Conservation (phyloP, 2,329 filamentous ascomycete species). For the Fusarium penzigii region DNA sequence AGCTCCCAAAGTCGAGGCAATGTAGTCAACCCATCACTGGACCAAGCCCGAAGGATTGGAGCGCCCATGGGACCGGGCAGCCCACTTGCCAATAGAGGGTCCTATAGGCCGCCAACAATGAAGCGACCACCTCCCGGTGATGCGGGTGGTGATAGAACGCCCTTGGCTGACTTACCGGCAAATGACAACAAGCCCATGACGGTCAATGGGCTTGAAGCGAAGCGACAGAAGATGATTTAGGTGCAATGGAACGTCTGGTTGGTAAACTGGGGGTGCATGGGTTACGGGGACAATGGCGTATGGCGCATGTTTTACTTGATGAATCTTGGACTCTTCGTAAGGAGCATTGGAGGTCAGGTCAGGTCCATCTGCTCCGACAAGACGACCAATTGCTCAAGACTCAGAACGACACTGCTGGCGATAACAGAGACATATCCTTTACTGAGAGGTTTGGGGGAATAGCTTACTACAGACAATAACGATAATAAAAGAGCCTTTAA, state of each 20-base stretch:
- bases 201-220: slow-evolving; percentile 44
- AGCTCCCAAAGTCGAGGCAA: slow-evolving; percentile 39
- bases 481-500: not conserved
- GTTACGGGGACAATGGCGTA: slow-evolving; percentile 7
- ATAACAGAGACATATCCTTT: not conserved
- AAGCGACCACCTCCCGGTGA: slow-evolving; percentile 48
- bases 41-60: slow-evolving; percentile 58
- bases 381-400: not conserved
- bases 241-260: slow-evolving; percentile 1
- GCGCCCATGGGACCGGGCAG: slow-evolving; percentile 56
- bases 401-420: not conserved
- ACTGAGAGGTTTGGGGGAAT: not conserved
- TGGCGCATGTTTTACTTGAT: slow-evolving; percentile 18
- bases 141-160: slow-evolving; percentile 37
- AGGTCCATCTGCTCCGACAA: not conserved
- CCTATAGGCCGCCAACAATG: slow-evolving; percentile 61
- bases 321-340: not conserved
- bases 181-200: slow-evolving; percentile 37
- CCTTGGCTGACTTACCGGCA: slow-evolving; percentile 52
- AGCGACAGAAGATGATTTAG: slow-evolving; percentile 52
- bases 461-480: not conserved
- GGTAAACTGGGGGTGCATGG: not conserved
- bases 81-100: slow-evolving; percentile 58
- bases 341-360: not conserved
- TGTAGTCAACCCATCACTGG: slow-evolving; percentile 54